Conservation (phyloP, 768 basidiomycete genomes). For the Hortiboletus flavorubellus region DNA sequence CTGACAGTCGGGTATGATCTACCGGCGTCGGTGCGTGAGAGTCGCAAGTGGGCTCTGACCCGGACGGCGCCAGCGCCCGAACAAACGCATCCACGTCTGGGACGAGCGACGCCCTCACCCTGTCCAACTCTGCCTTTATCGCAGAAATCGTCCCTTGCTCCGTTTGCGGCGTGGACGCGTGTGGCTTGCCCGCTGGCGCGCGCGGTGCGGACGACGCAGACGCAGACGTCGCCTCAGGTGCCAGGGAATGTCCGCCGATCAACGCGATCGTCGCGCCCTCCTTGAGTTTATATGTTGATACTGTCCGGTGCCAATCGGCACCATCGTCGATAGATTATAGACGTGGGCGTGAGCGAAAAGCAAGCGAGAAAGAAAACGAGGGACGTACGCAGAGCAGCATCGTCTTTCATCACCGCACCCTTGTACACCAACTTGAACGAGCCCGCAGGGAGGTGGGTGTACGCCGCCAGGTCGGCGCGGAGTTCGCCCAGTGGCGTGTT, state of each 20-base stretch:
- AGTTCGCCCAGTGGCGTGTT: conserved; percentile 56
- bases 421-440: conserved; percentile 87
- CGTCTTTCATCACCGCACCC: conserved; percentile 89
- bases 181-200: neutral
- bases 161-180: conserved; percentile 28
- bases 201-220: neutral
- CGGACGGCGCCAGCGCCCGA: conserved; percentile 19
- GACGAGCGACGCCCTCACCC: conserved; percentile 50
- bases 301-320: conserved; percentile 27
- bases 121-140: conserved; percentile 41
- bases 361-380: conserved; percentile 3
- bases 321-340: neutral
- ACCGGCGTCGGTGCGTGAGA: conserved; percentile 8
- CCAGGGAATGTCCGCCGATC: conserved; percentile 46
- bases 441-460: conserved; percentile 65
- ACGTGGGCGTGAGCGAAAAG: conserved; percentile 14
- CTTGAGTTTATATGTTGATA: conserved; percentile 73
- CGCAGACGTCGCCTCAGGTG: conserved; percentile 10
- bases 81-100: conserved; percentile 61
- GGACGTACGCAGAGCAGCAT: conserved; percentile 57
- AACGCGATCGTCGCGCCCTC: conserved; percentile 68
- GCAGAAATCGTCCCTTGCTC: conserved; percentile 35
- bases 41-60: neutral
- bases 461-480: conserved; percentile 60
- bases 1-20: conserved; percentile 64